Evolutionary conservation across 1,139 yeast species (phyloP).

Genomic region (Yamadazyma mexicana): DNA sequence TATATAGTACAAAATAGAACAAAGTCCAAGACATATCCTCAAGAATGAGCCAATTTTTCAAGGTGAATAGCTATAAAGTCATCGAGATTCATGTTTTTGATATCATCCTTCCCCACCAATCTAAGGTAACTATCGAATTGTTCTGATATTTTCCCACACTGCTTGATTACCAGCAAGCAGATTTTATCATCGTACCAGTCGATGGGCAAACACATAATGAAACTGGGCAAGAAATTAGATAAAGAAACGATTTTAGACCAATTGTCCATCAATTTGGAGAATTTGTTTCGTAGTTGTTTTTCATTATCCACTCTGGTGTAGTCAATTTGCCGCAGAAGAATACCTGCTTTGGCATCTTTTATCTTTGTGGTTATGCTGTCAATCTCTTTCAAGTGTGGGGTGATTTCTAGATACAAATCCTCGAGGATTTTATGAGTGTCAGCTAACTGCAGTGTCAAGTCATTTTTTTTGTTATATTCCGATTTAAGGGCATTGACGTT

Average conservation of each 20-base stretch:
- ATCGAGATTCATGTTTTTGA: conserved; percentile 10
- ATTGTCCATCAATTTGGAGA: conserved; percentile 18
- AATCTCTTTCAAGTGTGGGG: conserved; percentile 17
- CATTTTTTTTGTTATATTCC: conserved; percentile 14
- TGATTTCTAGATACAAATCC: conserved; percentile 9
- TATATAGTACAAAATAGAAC: conserved; percentile 8
- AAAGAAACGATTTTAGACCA: conserved; percentile 27
- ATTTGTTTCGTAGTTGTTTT: conserved; percentile 8
- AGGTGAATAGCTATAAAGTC: conserved; percentile 17
- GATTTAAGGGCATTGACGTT: conserved; percentile 19
- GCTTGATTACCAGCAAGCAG: conserved; percentile 25
- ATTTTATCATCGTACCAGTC: conserved; percentile 37
- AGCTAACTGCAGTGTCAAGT: conserved; percentile 8
- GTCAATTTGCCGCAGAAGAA: conserved; percentile 3
- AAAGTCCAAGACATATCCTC: too few species aligned
- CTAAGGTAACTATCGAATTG: conserved; percentile 22
- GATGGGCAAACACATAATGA: conserved; percentile 33
- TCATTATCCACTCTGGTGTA: conserved; percentile 4
- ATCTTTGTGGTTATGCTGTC: conserved; percentile 17
- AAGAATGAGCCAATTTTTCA: conserved; percentile 5
- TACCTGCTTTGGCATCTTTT: conserved; percentile 6
- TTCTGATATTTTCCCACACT: conserved; percentile 25
- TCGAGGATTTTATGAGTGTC: conserved; percentile 4
- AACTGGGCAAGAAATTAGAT: conserved; percentile 31
- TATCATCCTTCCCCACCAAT: conserved; percentile 18